Percentiles rank a stretch among this genome's conserved stretches.
phyloP scores from a whole-genome alignment of 345 rosid species.

The Rhodomyrtus tomentosa region DNA sequence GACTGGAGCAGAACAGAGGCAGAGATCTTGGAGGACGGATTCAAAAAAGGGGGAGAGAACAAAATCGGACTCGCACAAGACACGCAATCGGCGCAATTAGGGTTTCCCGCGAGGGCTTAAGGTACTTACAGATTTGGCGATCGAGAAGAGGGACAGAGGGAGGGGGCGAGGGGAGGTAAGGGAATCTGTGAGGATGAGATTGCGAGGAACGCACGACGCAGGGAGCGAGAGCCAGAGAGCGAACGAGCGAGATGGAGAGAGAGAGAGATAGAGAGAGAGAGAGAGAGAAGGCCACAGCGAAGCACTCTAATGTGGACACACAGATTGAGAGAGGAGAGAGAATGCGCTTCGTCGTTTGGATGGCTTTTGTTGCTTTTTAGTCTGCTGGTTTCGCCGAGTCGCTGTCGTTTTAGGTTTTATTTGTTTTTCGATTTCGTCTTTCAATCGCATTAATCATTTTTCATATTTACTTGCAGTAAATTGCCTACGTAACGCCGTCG shows the following conservation, averaged over 20 bases:
- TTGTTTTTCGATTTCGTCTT: not conserved
- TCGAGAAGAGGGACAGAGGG: constrained; percentile 13
- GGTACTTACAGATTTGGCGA: not conserved
- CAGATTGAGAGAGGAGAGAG: not conserved
- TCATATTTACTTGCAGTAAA: not conserved
- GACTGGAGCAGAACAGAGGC: not conserved
- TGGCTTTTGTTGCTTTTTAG: not conserved
- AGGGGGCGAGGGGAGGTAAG: constrained; percentile 12
- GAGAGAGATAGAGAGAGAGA: no score
- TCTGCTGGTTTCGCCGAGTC: not conserved
- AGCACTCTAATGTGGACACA: not conserved
- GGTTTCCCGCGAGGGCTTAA: constrained; percentile 3
- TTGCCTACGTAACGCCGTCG: no score
- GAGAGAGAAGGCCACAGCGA: constrained; percentile 7
- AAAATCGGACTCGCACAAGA: constrained; percentile 13
- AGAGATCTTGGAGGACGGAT: not conserved
- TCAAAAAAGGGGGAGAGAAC: not conserved
- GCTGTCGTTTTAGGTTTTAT: not conserved
- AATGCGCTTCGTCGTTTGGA: not conserved
- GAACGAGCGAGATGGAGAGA: constrained; percentile 2
- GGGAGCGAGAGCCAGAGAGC: constrained; percentile 2
- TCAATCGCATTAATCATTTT: not conserved
- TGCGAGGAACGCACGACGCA: constrained; percentile 4
- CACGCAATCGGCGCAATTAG: constrained; percentile 3
- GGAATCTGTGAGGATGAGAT: constrained; percentile 25